Evolutionary conservation across 1,139 yeast species (phyloP).

Genomic region (Sugiyamaella neomexicana): DNA sequence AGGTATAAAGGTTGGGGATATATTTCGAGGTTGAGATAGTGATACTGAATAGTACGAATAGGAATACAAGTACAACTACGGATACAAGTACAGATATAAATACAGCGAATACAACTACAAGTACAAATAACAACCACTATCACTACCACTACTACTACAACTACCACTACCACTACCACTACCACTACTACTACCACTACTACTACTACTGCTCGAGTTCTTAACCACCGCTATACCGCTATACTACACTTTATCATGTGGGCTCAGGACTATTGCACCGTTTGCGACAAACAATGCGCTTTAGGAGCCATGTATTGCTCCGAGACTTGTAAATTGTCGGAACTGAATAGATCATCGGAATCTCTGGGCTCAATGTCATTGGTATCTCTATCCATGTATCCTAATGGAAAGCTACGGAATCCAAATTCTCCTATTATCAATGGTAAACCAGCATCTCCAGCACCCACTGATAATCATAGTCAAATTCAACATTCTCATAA

Average conservation of each 20-base stretch:
- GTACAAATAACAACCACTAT: too few relatives aligned
- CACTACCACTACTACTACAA: too few relatives aligned
- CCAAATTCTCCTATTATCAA: conserved; percentile 12
- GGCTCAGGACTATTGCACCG: conserved; percentile 47
- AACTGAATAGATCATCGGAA: conserved; percentile 18
- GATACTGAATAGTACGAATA: too few relatives aligned
- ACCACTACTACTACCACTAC: neutral
- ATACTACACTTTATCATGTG: conserved; percentile 36
- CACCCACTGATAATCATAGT: neutral
- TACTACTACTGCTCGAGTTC: neutral
- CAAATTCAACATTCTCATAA: too few relatives aligned
- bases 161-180: too few relatives aligned
- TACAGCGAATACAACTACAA: neutral
- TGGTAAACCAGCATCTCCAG: conserved; percentile 2
- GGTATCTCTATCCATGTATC: conserved; percentile 22
- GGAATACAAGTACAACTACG: too few relatives aligned
- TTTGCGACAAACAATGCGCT: conserved; percentile 46
- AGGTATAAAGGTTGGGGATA: too few relatives aligned
- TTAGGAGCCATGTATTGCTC: conserved; percentile 45
- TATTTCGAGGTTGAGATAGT: too few relatives aligned
- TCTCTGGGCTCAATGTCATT: conserved; percentile 17
- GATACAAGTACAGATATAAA: neutral
- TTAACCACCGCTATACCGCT: too few relatives aligned
- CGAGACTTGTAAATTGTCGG: conserved; percentile 37
- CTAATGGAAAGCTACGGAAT: conserved; percentile 24